These are phyloP conservation scores for Kodamaea nitidulidarum DNA, from an alignment of 805 yeast species.

Conservation along the genomic window DNA sequence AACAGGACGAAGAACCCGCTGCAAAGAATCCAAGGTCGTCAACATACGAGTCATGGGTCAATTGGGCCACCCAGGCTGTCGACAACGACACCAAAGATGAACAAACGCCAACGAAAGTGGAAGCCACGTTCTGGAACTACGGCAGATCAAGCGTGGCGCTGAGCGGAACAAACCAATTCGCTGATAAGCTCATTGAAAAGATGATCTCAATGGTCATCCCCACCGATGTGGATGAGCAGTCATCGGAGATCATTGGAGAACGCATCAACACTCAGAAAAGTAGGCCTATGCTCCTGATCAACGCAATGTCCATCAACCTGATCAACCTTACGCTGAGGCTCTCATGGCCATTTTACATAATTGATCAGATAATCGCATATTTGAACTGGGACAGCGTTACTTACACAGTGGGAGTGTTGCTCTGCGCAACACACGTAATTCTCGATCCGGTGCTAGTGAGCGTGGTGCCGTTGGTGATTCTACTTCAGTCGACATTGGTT, in stretches of 20 bases:
- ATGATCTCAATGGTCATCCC: slow-evolving; percentile 71
- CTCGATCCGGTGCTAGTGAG: slow-evolving; percentile 57
- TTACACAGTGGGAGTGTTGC: slow-evolving; percentile 55
- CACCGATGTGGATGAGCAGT: slow-evolving; percentile 41
- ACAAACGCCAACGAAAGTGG: slow-evolving; percentile 7
- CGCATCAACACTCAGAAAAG: slow-evolving; percentile 58
- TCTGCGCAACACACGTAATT: slow-evolving; percentile 48
- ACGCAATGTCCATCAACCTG: slow-evolving; percentile 63
- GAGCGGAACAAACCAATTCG: slow-evolving; percentile 26
- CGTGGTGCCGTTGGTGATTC: slow-evolving; percentile 51
- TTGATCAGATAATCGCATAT: slow-evolving; percentile 54
- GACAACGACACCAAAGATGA: neutral
- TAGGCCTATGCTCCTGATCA: slow-evolving; percentile 69
- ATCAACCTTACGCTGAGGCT: slow-evolving; percentile 59
- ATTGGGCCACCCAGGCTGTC: neutral
- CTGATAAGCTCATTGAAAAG: slow-evolving; percentile 72
- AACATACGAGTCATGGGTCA: slow-evolving; percentile 3
- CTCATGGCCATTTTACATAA: slow-evolving; percentile 54
- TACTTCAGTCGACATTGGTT: slow-evolving; percentile 54
- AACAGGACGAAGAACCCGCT: neutral
- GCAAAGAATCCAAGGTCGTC: slow-evolving; percentile 2
- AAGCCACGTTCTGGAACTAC: slow-evolving; percentile 23
- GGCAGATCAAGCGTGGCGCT: slow-evolving; percentile 11
- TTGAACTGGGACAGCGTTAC: slow-evolving; percentile 63
- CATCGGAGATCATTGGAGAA: slow-evolving; percentile 39